Conservation (phyloP, 2,329 filamentous ascomycete species). For the Ophiocordyceps camponoti-rufipedis region DNA sequence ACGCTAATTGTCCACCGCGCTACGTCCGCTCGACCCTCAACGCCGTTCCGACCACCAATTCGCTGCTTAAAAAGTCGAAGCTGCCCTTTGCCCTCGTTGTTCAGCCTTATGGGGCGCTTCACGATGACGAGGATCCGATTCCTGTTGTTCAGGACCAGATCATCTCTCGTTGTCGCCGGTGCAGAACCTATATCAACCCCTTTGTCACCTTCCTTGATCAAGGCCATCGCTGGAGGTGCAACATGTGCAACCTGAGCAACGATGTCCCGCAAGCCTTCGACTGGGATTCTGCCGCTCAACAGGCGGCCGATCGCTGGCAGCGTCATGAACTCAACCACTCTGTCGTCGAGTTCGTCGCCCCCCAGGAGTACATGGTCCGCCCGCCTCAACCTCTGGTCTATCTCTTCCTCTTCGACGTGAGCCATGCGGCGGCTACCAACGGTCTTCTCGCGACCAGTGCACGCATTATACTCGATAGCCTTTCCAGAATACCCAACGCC, state of each 20-base stretch:
- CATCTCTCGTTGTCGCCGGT: conserved; percentile 89
- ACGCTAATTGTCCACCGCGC: conserved; percentile 82
- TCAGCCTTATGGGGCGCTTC: conserved; percentile 82
- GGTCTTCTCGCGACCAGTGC: conserved; percentile 85
- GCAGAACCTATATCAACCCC: conserved; percentile 93
- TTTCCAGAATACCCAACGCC: conserved; percentile 95
- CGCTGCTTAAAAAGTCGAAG: conserved; percentile 89
- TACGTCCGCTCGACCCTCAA: conserved; percentile 93
- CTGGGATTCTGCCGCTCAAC: conserved; percentile 86
- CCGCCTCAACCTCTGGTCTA: conserved; percentile 92
- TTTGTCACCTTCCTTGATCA: conserved; percentile 94
- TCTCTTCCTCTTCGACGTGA: conserved; percentile 88
- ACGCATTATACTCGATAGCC: conserved; percentile 81
- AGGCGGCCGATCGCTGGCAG: conserved; percentile 82
- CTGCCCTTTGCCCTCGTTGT: conserved; percentile 91
- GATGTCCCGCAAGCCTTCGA: conserved; percentile 98
- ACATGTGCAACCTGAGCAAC: conserved; percentile 98
- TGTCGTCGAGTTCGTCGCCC: conserved; percentile 95
- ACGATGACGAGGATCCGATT: conserved; percentile 80
- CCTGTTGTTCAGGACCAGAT: conserved; percentile 93
- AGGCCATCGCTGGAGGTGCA: conserved; percentile 95
- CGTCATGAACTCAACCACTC: conserved; percentile 84
- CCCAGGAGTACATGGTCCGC: conserved; percentile 98
- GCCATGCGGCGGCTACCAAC: conserved; percentile 74
- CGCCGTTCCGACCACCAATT: conserved; percentile 80